phyloP scores from a whole-genome alignment of 2,329 filamentous ascomycete species.

The Colletotrichum abscissum region DNA sequence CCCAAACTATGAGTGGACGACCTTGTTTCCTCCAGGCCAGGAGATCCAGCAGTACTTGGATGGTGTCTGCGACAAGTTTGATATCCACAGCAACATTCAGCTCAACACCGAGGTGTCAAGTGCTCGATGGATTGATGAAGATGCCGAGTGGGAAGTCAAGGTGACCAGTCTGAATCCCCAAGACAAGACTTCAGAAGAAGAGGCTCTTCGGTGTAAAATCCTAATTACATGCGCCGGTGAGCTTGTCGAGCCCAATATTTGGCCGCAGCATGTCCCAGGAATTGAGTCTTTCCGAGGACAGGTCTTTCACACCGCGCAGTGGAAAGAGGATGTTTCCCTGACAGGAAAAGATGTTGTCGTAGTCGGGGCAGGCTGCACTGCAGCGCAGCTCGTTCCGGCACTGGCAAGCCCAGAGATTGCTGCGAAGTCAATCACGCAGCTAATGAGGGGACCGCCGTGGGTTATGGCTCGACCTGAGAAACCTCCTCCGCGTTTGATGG shows the following conservation, averaged over 20 bases:
- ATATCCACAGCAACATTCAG: not conserved
- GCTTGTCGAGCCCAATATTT: not conserved
- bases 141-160: not conserved
- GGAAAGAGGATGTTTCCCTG: conserved; percentile 61
- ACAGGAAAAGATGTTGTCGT: conserved; percentile 59
- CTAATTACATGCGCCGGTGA: not conserved
- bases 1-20: conserved; percentile 7
- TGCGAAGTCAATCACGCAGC: conserved; percentile 48
- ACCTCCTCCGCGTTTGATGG: conserved; percentile 33
- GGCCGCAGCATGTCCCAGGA: not conserved
- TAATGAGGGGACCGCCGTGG: conserved; percentile 55
- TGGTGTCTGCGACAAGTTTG: not conserved
- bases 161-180: not conserved
- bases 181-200: not conserved
- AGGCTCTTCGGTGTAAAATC: not conserved
- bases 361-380: conserved; percentile 66
- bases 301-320: conserved; percentile 44
- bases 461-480: conserved; percentile 46
- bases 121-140: not conserved
- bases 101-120: not conserved
- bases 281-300: conserved; percentile 12
- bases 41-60: conserved; percentile 6
- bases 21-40: not conserved
- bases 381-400: conserved; percentile 60
- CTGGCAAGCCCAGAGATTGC: conserved; percentile 45